phyloP scores from a whole-genome alignment of 2,329 filamentous ascomycete genomes.

The Setomelanomma holmii region DNA sequence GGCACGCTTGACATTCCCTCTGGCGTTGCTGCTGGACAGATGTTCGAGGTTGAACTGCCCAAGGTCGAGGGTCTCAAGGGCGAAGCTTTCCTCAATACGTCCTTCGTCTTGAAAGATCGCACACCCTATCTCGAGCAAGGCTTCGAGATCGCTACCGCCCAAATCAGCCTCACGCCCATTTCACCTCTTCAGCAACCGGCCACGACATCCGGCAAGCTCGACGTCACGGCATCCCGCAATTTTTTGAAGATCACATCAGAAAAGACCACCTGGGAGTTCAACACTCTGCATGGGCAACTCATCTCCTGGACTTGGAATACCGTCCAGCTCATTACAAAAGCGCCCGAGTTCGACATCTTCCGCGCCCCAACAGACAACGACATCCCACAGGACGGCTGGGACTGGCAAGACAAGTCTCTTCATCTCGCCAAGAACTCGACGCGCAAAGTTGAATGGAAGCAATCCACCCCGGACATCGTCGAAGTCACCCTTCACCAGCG shows the following conservation, averaged over 20 bases:
- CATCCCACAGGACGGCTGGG: conserved; percentile 58
- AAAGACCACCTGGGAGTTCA: conserved; percentile 57
- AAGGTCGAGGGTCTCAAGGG: conserved; percentile 14
- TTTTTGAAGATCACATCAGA: conserved; percentile 24
- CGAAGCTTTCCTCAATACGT: conserved; percentile 29
- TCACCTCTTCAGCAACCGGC: conserved; percentile 13
- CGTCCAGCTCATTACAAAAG: conserved; percentile 38
- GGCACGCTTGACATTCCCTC: conserved; percentile 33
- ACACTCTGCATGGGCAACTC: conserved; percentile 59
- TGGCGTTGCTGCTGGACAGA: conserved; percentile 32
- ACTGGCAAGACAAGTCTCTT: conserved; percentile 59
- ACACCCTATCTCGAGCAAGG: conserved; percentile 43
- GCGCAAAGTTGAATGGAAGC: conserved; percentile 46
- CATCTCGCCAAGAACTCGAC: conserved; percentile 37
- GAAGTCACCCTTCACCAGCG: conserved; percentile 56
- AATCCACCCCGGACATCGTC: conserved; percentile 27
- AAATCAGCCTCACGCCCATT: conserved; percentile 31
- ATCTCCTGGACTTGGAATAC: conserved; percentile 43
- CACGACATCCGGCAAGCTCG: conserved; percentile 54
- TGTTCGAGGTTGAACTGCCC: conserved; percentile 35
- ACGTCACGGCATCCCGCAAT: conserved; percentile 32
- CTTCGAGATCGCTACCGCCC: conserved; percentile 47
- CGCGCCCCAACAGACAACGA: conserved; percentile 73
- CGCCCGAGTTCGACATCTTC: conserved; percentile 63
- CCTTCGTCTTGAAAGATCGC: conserved; percentile 43